These are phyloP conservation scores for Delphinella strobiligena DNA, from an alignment of 2,329 filamentous ascomycete species.

Conservation along the genomic window DNA sequence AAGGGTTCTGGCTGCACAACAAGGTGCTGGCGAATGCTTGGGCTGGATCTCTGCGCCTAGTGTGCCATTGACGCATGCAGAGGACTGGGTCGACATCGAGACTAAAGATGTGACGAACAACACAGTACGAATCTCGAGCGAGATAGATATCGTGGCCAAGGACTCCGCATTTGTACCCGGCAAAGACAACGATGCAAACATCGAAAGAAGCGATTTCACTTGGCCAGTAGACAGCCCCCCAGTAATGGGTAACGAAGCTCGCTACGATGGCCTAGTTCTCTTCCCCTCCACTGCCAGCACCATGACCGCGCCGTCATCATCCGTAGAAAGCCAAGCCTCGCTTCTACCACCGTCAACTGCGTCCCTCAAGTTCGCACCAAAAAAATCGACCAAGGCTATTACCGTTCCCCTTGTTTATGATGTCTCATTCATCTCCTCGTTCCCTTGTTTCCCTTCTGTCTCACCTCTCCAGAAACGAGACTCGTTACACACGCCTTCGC, in stretches of 20 bases:
- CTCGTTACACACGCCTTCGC: no score
- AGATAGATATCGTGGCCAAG: constrained; percentile 19
- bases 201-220: constrained; percentile 19
- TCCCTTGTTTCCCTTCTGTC: constrained; percentile 29
- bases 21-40: constrained; percentile 38
- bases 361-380: constrained; percentile 8
- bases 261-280: constrained; percentile 14
- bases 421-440: constrained; percentile 42
- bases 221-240: constrained; percentile 23
- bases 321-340: not conserved
- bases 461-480: no score
- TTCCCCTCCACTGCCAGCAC: constrained; percentile 3
- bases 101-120: constrained; percentile 20
- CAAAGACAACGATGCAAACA: constrained; percentile 11
- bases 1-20: constrained; percentile 36
- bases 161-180: constrained; percentile 26
- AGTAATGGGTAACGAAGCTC: constrained; percentile 17
- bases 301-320: not conserved
- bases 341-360: constrained; percentile 2
- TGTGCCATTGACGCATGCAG: constrained; percentile 22
- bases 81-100: constrained; percentile 40
- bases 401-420: constrained; percentile 35
- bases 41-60: constrained; percentile 37
- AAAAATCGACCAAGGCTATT: constrained; percentile 8
- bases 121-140: constrained; percentile 23